phyloP scores from a whole-genome alignment of 306 rosid genomes.

The Cicer cuneatum region DNA sequence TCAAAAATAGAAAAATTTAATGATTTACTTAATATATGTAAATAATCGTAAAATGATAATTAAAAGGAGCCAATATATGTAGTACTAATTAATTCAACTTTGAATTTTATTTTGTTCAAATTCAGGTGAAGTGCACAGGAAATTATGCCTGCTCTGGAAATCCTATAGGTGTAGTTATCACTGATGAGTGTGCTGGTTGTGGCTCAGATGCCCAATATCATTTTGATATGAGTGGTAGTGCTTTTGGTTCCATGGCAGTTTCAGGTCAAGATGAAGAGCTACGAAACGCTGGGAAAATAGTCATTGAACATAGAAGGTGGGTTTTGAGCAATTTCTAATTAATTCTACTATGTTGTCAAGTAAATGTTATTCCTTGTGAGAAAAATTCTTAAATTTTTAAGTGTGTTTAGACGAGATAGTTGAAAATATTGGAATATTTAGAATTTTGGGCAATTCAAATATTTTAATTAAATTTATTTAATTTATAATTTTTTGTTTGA shows the following conservation, averaged over 20 bases:
- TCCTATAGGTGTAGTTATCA: conserved; percentile 64
- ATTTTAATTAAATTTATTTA: no score
- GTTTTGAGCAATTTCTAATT: background rate
- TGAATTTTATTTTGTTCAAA: background rate
- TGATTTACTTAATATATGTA: no score
- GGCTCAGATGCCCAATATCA: conserved; percentile 57
- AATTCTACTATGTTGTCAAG: background rate
- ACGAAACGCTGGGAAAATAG: conserved; percentile 60
- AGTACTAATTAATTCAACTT: background rate
- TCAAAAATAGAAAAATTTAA: no score
- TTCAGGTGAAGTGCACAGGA: conserved; percentile 71
- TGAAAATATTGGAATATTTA: no score
- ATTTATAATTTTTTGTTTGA: no score
- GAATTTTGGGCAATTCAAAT: no score
- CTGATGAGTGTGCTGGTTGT: conserved; percentile 77
- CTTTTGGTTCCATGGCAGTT: conserved; percentile 87
- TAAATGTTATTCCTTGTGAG: background rate
- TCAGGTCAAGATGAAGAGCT: conserved; percentile 55
- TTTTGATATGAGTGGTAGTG: conserved; percentile 83
- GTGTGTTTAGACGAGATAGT: no score
- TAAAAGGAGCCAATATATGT: no score
- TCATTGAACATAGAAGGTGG: conserved; percentile 69
- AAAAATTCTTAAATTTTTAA: no score
- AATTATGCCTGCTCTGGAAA: conserved; percentile 65
- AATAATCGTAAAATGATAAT: no score